These are phyloP conservation scores for Dactylonectria estremocensis DNA, from an alignment of 2,329 filamentous ascomycete genomes.

Conservation along the genomic window DNA sequence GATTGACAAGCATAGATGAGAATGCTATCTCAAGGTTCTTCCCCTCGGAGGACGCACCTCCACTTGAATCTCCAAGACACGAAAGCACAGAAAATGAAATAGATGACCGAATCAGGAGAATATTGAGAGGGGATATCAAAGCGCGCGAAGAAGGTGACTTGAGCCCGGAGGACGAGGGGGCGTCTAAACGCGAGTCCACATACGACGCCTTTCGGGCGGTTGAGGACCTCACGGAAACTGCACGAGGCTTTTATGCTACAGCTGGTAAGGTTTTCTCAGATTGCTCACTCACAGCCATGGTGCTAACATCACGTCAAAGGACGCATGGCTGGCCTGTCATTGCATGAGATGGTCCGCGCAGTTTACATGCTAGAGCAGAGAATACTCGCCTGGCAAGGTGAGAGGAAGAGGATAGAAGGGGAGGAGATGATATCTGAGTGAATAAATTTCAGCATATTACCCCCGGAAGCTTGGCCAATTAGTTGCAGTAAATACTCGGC, in stretches of 20 bases:
- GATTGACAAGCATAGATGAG: slow-evolving; percentile 44
- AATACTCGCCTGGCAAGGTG: slow-evolving; percentile 54
- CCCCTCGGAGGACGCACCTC: slow-evolving; percentile 46
- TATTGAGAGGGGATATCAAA: slow-evolving; percentile 42
- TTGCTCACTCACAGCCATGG: background rate
- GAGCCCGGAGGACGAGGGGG: slow-evolving; percentile 13
- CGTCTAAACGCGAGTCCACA: slow-evolving; percentile 13
- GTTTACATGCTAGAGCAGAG: slow-evolving; percentile 58
- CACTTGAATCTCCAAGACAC: slow-evolving; percentile 29
- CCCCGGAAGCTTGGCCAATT: background rate
- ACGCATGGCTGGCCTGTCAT: slow-evolving; percentile 52
- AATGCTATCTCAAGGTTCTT: slow-evolving; percentile 55
- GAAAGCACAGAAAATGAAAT: slow-evolving; percentile 48
- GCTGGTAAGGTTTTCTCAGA: slow-evolving; percentile 47
- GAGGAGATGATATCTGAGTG: background rate
- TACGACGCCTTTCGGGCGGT: slow-evolving; percentile 53
- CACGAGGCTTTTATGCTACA: slow-evolving; percentile 52
- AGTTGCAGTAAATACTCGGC: too few relatives aligned
- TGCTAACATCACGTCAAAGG: slow-evolving; percentile 43
- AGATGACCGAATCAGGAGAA: slow-evolving; percentile 38
- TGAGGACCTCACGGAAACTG: slow-evolving; percentile 51
- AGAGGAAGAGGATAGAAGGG: slow-evolving; percentile 12
- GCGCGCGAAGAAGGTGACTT: slow-evolving; percentile 26
- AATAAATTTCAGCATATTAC: background rate
- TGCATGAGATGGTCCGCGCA: slow-evolving; percentile 53